Base-by-base conservation (phyloP, 441 rosid species). In the Isatis lusitanica region DNA sequence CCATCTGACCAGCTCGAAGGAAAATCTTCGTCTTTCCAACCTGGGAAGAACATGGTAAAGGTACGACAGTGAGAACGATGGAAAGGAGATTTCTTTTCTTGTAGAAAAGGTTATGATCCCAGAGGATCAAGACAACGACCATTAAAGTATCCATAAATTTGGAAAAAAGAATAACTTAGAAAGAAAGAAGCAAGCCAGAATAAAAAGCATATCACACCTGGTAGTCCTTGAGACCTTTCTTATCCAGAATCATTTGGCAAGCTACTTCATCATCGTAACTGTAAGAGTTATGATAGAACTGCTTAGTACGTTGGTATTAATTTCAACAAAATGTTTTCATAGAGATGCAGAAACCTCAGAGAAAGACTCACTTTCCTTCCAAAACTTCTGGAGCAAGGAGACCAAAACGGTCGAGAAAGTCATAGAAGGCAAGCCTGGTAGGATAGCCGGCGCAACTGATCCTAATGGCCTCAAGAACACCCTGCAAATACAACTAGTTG, bases 1-100 rank as follows among this genome's bases (percentile, higher is more conserved):
- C 94, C 94, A 89, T 87, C 79, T 89, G 94, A 73, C 94, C 94
- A 18, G 94, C 94, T 86, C 94, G 84, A 46, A 89, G 85, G 72
- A 87, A 89, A 58, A 87, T 80, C 80, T 89, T 89, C 64, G 86
- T 79, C 81, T 84, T 87, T 62, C 94, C 94, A 73, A 89, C 83
- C 94, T 89, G 87, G 70, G 44, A 74, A 72, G 48, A 16, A 55
- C 62, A 61, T 74, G 15, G 51, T 70, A 66, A 33, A 76, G 16
- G 47, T 60, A 70, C 9, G 15, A 52, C 26, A 53, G 12, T 15
- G 26, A 62, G 26, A 63, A 46, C 21, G 6, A 61, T 61, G 55
- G n/a, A 65, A 63, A 52, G n/a, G 18, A 59, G 2, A 13, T 18
- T 13, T 61, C 10, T 17, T n/a, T 53, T 44, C 59, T 70, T 24